Percentiles rank a stretch among this genome's conserved stretches.
Conservation (phyloP, 169 alveolate genomes). For the Cystoisospora suis region DNA sequence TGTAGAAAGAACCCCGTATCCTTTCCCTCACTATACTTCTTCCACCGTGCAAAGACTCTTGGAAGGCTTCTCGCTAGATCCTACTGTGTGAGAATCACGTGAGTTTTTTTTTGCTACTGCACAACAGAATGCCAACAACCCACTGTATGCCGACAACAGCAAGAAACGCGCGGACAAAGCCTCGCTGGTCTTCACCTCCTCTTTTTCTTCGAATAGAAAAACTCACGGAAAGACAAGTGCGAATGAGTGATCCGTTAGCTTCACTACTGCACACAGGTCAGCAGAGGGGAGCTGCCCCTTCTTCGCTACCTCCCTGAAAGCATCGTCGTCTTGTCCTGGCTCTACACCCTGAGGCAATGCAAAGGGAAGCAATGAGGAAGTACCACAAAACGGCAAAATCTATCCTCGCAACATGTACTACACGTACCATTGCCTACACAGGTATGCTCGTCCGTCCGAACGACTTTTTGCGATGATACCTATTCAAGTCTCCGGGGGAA, state of each 20-base stretch:
- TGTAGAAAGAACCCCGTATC: neutral
- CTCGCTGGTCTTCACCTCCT: neutral
- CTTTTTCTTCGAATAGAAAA: neutral
- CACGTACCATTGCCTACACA: too few relatives aligned
- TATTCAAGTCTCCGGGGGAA: too few relatives aligned
- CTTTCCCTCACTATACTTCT: neutral
- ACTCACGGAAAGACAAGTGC: neutral
- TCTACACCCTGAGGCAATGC: neutral
- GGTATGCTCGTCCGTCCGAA: too few relatives aligned
- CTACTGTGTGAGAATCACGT: too few relatives aligned
- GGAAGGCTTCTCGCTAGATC: too few relatives aligned
- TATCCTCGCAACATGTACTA: too few relatives aligned
- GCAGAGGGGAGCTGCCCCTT: slow-evolving; percentile 16
- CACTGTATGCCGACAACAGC: neutral
- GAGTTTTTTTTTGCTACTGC: too few relatives aligned
- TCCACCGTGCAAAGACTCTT: too few relatives aligned
- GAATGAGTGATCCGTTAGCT: slow-evolving; percentile 14
- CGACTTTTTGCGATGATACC: too few relatives aligned
- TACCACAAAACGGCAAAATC: too few relatives aligned
- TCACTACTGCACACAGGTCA: slow-evolving; percentile 7
- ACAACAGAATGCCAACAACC: too few relatives aligned
- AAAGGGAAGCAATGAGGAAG: too few relatives aligned
- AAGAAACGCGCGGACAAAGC: neutral
- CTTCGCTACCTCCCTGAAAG: neutral
- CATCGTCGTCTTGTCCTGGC: slow-evolving; percentile 11